A percentile compares a stretch with the other conserved stretches of the same genome.
Conservation (phyloP, 768 basidiomycete genomes). For the Phylloporus sp. region DNA sequence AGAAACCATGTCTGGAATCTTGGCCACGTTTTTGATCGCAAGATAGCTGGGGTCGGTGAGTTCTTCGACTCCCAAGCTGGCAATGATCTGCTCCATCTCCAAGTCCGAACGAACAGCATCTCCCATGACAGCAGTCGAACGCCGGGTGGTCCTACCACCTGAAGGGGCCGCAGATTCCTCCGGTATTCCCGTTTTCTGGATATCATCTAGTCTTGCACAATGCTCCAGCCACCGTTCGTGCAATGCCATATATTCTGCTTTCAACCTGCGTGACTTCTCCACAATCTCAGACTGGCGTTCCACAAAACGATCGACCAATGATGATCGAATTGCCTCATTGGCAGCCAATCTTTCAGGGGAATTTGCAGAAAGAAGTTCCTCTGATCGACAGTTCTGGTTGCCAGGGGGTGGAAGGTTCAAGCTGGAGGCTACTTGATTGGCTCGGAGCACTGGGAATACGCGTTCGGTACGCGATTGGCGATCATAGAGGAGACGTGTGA, state of each 20-base stretch:
- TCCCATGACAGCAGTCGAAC: constrained; percentile 66
- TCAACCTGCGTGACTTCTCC: constrained; percentile 54
- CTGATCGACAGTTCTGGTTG: constrained; percentile 44
- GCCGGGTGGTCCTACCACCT: constrained; percentile 63
- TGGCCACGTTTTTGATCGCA: constrained; percentile 80
- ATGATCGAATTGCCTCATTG: constrained; percentile 42
- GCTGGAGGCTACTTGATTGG: constrained; percentile 49
- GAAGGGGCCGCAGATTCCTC: constrained; percentile 40
- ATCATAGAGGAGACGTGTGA: constrained; percentile 57
- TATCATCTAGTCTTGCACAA: constrained; percentile 64
- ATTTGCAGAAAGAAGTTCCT: constrained; percentile 42
- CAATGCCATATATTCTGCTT: constrained; percentile 61
- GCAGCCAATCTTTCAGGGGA: constrained; percentile 33
- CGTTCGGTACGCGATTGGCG: constrained; percentile 59
- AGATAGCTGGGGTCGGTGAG: constrained; percentile 89
- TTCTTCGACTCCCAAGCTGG: constrained; percentile 89
- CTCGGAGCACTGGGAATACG: constrained; percentile 57
- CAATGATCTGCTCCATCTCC: constrained; percentile 96
- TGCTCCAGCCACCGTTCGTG: constrained; percentile 73
- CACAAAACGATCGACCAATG: constrained; percentile 52
- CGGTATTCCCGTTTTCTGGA: constrained; percentile 27
- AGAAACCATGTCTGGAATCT: constrained; percentile 87
- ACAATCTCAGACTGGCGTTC: constrained; percentile 46
- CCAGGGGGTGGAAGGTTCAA: constrained; percentile 25
- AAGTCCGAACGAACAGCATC: constrained; percentile 92